Base-by-base conservation (phyloP, 73 alveolate genomes). In the Loxodes magnus region DNA sequence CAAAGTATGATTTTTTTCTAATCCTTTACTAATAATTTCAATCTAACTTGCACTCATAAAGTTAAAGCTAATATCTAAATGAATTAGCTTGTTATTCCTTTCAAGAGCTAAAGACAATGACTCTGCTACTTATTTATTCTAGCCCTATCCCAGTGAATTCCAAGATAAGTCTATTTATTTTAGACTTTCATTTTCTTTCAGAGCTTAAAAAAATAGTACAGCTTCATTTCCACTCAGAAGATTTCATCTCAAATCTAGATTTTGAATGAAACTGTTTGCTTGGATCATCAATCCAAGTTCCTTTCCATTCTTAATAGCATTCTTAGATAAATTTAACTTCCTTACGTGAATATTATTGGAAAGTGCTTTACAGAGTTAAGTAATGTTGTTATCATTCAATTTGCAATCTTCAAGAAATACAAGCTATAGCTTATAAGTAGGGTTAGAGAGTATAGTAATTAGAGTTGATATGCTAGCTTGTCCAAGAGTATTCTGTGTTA, bases 181-280 rank as follows among this genome's bases (percentile, higher is more conserved):
- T 46, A 67, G 17, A 64, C 33, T 41, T 20, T 56, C 43, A n/a
- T 67, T 67, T 19, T 64, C 53, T 16, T 56, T 55, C 52, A 67
- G 17, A 0, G 63, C 82, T n/a, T 58, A 58, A 67, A 56, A 67
- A 20, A 67, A 54, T 15, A 24, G 9, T 17, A 44, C 43, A 5
- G 74, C 82, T 22, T 76, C 82, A 25, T 53, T 25, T 2, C 61
- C 74, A 24, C 68, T 55, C 6, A 67, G 43, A 22, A 39, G 26
- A 44, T 67, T 67, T 76, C 82, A 67, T 44, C 61, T 74, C 4
- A 67, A 25, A 58, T 67, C 67, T 9, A 67, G 41, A 35, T 59
- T 35, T 12, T 28, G 52, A 7, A 38, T 16, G 46, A 19, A 38
- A 10, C n/a, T n/a, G n/a, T n/a, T n/a, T n/a, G n/a, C n/a, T n/a